These are phyloP conservation scores for Cucurbita moschata DNA, from an alignment of 306 rosid species.

Conservation along the genomic window DNA sequence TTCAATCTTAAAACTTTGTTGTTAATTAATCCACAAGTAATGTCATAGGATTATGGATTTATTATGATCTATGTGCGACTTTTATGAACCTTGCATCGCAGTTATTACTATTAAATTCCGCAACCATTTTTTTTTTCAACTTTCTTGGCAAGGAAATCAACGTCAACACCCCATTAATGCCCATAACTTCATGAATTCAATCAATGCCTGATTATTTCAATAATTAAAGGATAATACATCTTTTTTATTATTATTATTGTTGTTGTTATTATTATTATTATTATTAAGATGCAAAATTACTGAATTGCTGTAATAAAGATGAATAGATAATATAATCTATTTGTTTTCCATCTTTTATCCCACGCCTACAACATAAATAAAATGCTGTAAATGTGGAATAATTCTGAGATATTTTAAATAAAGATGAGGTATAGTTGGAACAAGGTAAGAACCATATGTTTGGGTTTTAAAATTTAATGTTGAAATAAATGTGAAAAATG, in stretches of 20 bases:
- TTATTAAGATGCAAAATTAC: not conserved
- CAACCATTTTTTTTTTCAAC: not conserved
- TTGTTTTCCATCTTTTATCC: too few species aligned
- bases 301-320: too few species aligned
- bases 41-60: not conserved
- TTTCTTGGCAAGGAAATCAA: not conserved
- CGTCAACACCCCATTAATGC: not conserved
- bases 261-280: not conserved
- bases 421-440: not conserved
- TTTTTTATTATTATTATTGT: not conserved
- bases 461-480: not conserved
- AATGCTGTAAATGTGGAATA: not conserved
- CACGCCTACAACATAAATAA: not conserved
- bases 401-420: not conserved
- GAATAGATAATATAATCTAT: too few species aligned
- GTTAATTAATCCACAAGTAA: not conserved
- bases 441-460: not conserved
- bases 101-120: not conserved
- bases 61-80: not conserved
- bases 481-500: not conserved
- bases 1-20: conserved; percentile 1
- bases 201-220: not conserved
- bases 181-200: not conserved
- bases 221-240: conserved; percentile 1
- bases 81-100: not conserved